These are phyloP conservation scores for Jasminum sambac DNA, from an alignment of 257 asterid species.

Conservation along the genomic window DNA sequence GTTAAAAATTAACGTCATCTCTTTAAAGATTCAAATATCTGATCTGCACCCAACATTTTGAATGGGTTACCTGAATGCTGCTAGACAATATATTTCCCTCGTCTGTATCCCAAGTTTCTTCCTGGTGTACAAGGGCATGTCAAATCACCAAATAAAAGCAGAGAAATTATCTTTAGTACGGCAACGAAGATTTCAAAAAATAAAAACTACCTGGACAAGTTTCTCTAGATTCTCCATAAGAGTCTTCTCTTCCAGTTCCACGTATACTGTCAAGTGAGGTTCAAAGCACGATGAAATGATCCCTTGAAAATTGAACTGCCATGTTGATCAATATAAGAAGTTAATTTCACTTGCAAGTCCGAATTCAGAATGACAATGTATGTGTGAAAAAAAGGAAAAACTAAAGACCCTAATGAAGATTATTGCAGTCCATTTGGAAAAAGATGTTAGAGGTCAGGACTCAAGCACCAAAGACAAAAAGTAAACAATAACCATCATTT, in stretches of 20 bases:
- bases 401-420: constrained; percentile 18
- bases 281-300: constrained; percentile 97
- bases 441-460: neutral
- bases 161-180: constrained; percentile 9
- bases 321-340: constrained; percentile 31
- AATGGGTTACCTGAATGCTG: constrained; percentile 83
- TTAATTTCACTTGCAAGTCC: constrained; percentile 17
- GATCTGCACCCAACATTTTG: constrained; percentile 9
- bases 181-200: constrained; percentile 24
- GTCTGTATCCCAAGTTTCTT: constrained; percentile 96
- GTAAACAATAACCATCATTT: neutral
- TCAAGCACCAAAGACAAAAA: neutral
- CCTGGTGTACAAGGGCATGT: constrained; percentile 49
- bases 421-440: neutral
- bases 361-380: constrained; percentile 18
- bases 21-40: constrained; percentile 15
- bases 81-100: constrained; percentile 96
- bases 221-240: constrained; percentile 97
- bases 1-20: neutral
- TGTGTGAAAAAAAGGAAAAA: too few relatives aligned
- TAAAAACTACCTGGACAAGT: constrained; percentile 76
- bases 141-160: constrained; percentile 26
- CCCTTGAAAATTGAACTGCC: constrained; percentile 96
- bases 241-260: constrained; percentile 96
- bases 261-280: constrained; percentile 84